A percentile compares a stretch with the other conserved stretches of the same genome.
Evolutionary conservation across 2,329 filamentous ascomycete species (phyloP).

Genomic region (Trichoderma afroharzianum): DNA sequence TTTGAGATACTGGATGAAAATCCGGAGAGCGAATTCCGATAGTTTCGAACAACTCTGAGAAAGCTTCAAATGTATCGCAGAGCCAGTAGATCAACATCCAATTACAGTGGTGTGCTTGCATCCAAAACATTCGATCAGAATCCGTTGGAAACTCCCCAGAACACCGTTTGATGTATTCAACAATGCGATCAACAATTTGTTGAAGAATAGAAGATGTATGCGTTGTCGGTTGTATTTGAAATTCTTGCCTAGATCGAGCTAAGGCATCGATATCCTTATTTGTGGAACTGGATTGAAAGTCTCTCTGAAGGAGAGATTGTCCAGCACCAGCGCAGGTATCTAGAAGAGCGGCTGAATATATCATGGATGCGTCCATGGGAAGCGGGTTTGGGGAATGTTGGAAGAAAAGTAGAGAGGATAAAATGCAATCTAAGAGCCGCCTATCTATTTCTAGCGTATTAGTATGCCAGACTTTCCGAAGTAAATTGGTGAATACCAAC

Average conservation of each 20-base stretch:
- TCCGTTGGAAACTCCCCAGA: background rate
- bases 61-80: background rate
- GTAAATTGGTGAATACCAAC: background rate
- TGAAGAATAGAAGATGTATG: background rate
- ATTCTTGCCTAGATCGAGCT: background rate
- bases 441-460: background rate
- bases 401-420: accelerated
- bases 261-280: background rate
- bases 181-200: background rate
- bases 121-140: background rate
- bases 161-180: background rate
- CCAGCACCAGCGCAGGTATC: accelerated
- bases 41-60: background rate
- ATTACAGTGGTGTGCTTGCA: background rate
- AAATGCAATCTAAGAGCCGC: background rate
- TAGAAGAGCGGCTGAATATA: background rate
- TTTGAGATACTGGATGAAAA: background rate
- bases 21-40: background rate
- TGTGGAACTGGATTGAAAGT: background rate
- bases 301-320: background rate
- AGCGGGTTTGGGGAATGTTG: background rate
- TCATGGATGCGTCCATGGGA: background rate
- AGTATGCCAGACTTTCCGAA: background rate
- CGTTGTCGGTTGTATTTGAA: background rate
- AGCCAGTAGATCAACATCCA: background rate